Evolutionary conservation across 2,329 filamentous ascomycete genomes (phyloP).

Genomic region (Botrytis hyacinthi): DNA sequence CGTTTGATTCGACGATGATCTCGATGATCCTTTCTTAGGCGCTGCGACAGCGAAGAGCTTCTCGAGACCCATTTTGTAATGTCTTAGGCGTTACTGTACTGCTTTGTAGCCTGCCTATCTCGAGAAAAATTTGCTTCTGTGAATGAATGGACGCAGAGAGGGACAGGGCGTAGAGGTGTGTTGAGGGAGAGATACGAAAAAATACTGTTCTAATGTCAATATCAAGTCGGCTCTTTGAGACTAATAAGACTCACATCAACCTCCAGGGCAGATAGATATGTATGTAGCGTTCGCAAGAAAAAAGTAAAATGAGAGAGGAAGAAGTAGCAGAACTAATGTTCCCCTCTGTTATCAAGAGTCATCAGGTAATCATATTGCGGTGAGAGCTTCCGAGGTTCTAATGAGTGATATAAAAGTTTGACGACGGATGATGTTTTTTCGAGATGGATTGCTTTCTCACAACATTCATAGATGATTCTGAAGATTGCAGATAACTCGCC

Average conservation of each 20-base stretch:
- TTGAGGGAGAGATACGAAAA: neutral
- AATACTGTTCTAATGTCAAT: constrained; percentile 9
- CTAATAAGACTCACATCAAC: neutral
- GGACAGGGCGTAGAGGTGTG: neutral
- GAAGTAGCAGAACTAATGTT: constrained; percentile 13
- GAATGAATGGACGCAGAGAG: neutral
- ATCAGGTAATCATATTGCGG: constrained; percentile 20
- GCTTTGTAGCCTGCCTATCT: neutral
- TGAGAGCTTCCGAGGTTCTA: constrained; percentile 13
- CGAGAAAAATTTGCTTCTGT: neutral
- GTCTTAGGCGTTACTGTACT: neutral
- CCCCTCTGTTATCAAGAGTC: constrained; percentile 9
- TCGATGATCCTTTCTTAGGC: constrained; percentile 13
- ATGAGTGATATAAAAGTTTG: constrained; percentile 3
- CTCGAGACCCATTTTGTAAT: constrained; percentile 14
- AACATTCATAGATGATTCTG: neutral
- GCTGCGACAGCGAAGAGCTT: constrained; percentile 16
- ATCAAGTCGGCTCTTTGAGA: neutral
- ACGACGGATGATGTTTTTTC: neutral
- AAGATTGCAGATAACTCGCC: neutral
- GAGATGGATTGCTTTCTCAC: neutral
- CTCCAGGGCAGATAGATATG: constrained; percentile 4
- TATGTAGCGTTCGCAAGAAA: neutral
- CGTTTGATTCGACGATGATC: neutral
- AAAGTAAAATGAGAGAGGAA: neutral